These are phyloP conservation scores for Nothophytophthora sp. DNA, from an alignment of 352 stramenopile species.

Conservation along the genomic window DNA sequence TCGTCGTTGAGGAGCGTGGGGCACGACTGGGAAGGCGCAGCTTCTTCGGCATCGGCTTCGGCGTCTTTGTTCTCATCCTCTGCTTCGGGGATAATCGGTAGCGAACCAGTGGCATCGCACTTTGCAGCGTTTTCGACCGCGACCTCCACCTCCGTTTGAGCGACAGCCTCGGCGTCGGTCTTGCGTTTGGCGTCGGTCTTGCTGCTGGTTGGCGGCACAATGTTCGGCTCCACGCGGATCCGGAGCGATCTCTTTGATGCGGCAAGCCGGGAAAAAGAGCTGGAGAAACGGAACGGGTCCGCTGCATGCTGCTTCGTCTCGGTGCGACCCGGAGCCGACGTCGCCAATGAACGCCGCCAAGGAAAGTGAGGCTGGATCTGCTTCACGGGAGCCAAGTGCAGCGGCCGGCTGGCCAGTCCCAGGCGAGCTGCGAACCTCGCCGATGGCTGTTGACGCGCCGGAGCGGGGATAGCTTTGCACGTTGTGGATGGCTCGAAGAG, in stretches of 20 bases:
- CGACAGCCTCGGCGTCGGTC: no score
- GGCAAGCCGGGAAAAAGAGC: constrained; percentile 17
- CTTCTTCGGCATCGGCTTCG: background rate
- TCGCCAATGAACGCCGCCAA: background rate
- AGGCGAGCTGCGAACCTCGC: constrained; percentile 13
- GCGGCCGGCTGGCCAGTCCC: constrained; percentile 16
- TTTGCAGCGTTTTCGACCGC: no score
- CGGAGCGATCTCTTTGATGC: constrained; percentile 12
- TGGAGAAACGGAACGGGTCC: constrained; percentile 19
- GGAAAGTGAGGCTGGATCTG: constrained; percentile 6
- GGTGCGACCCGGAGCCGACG: background rate
- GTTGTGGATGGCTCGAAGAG: constrained; percentile 5
- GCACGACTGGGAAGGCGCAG: constrained; percentile 7
- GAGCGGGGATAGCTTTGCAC: background rate
- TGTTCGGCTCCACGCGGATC: constrained; percentile 5
- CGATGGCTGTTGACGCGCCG: constrained; percentile 11
- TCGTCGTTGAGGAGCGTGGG: constrained; percentile 32
- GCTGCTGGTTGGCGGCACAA: background rate
- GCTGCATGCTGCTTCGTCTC: constrained; percentile 1
- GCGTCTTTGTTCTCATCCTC: background rate
- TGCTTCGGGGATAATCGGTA: no score
- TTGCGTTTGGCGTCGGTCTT: background rate
- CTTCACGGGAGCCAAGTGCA: constrained; percentile 9
- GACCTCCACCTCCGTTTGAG: no score
- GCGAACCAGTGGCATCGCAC: no score